Evolutionary conservation across 2,329 filamentous ascomycete genomes (phyloP), one percentile per base, ranked within the genome.

Genomic region (Neonectria hederae): DNA sequence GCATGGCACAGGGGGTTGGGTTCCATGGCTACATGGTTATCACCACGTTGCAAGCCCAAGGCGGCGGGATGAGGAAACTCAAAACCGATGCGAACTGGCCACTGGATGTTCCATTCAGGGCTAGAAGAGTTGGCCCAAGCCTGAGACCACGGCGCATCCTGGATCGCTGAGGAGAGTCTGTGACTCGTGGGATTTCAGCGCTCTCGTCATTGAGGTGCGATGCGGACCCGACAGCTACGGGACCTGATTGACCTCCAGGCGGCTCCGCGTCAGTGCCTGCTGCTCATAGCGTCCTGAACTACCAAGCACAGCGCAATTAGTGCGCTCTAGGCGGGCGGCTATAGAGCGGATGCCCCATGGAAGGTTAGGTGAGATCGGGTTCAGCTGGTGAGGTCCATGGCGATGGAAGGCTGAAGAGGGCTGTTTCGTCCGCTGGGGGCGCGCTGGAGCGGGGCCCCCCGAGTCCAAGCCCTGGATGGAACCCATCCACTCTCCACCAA

Each of bases 381-480:
- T 6, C 14, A 5, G 32, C 32, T 14, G 13, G 10, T 35, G 32
- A 35, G 48, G 24, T 28, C 48, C 30, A 19, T 52, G 48, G 26
- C 43, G 48, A 26, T 54, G 28, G n/a, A 42, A 21, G n/a, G 38
- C 35, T 38, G 35, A 35, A 62, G 52, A 56, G 22, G 28, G 53
- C 35, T 54, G 60, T 58, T 58, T 62, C 48, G 60, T 49, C 60
- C 24, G 40, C 43, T 52, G 61, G 49, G 43, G 54, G 61, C 22
- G 54, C 49, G 61, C 55, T 63, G 43, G 21, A 32, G 61, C 55
- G 55, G 61, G 61, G 51, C 61, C 49, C 26, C 9, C 46, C 46
- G 46, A 49, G 22, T 10, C 46, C 13, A n/a, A 38, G n/a, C n/a
- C 6, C 8, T 19, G n/a, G n/a, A n/a, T n/a, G n/a, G n/a, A n/a